These are phyloP conservation scores for Parachaetomium inaequale DNA, from an alignment of 495 filamentous ascomycete genomes.

Conservation along the genomic window DNA sequence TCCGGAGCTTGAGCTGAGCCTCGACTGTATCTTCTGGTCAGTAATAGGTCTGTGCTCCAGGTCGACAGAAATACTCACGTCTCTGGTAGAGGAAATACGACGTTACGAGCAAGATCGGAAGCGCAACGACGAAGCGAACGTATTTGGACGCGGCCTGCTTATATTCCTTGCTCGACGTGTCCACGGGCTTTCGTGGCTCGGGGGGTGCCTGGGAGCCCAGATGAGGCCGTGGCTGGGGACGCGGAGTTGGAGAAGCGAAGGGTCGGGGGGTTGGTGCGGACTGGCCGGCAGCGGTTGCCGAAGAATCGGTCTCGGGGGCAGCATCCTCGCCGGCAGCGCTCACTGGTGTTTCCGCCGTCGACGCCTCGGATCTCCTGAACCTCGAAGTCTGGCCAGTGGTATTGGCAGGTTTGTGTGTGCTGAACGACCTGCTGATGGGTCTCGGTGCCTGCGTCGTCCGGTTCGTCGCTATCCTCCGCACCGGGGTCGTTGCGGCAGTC, in stretches of 20 bases:
- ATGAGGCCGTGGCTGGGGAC: background rate
- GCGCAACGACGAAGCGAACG: conserved; percentile 39
- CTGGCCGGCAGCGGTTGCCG: background rate
- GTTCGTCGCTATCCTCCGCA: background rate
- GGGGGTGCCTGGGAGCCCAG: background rate
- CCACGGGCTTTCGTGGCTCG: conserved; percentile 19
- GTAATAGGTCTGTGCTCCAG: background rate
- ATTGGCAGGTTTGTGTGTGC: background rate
- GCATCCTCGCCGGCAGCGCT: background rate
- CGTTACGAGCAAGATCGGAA: conserved; percentile 46
- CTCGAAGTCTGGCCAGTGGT: background rate
- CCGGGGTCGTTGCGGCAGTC: background rate
- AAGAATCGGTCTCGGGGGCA: background rate
- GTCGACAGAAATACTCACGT: conserved; percentile 28
- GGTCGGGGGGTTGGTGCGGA: background rate
- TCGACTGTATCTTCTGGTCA: conserved; percentile 1
- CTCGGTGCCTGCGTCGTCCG: background rate
- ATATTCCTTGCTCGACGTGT: conserved; percentile 40
- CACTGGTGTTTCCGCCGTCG: background rate
- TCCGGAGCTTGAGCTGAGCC: background rate
- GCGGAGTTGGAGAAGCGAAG: background rate
- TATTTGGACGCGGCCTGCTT: conserved; percentile 39
- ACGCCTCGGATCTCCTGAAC: background rate
- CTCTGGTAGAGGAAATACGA: conserved; percentile 44
- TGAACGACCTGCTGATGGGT: background rate